Evolutionary conservation across 768 basidiomycete species (phyloP), one percentile per base, ranked within the genome.

Genomic region (Trametes elegans): DNA sequence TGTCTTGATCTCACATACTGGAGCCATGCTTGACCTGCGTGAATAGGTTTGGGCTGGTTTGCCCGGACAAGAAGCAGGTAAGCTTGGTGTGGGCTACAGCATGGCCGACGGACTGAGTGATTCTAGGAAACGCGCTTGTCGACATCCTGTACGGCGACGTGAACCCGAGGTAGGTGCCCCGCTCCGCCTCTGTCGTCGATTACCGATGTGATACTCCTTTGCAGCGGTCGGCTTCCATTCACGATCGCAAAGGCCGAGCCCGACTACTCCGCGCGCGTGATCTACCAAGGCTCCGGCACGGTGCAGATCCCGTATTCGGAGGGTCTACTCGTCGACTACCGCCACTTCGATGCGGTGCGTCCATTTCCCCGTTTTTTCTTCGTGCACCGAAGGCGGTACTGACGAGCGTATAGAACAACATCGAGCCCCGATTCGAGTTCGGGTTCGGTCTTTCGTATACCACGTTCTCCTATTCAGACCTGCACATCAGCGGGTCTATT

Each of bases 361-460:
- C 0, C 35, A 26, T 3, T 11, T 29, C n/a, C 41, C 9, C n/a
- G 27, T n/a, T 16, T 9, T 3, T 39, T 10, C 7, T 7, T 13
- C 29, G 36, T 29, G 29, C 14, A 21, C 32, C 7, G 5, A 14
- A 19, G 14, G 2, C 2, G 35, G 9, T 6, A 31, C 43, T 35
- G 3, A 42, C 23, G 18, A 6, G 7, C 13, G 9, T 13, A 9
- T 32, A 66, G 66, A 63, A 64, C 28, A 69, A 70, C 57, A 80
- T 84, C 47, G 65, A 62, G 1, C 84, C 84, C 0, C 76, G 79
- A 38, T 85, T 76, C 64, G 78, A 82, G 61, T 90, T 89, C 67
- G 88, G 87, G 4, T 88, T 80, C 65, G 88, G 88, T 2, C 73
- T 90, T 13, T 83, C 81, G 3, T 92, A 90, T 68, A 88, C 89